Conservation (phyloP, 202 grass and related monocot genomes). For the Hordeum pubiflorum region DNA sequence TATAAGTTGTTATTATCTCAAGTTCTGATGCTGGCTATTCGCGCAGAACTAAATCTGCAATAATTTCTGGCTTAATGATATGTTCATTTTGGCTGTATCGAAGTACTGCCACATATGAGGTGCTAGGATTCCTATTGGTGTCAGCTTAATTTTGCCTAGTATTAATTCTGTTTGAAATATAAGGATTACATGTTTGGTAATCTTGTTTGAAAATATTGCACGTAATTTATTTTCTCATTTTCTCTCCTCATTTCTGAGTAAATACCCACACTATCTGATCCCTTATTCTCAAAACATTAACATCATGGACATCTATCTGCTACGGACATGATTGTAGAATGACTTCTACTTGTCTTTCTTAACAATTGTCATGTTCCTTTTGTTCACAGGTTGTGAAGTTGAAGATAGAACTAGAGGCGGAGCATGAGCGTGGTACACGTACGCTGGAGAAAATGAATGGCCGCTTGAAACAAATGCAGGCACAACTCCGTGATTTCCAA, state of each 20-base stretch:
- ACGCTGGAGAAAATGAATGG: conserved; percentile 44
- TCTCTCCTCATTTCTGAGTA: neutral
- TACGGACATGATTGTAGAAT: neutral
- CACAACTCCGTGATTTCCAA: conserved; percentile 64
- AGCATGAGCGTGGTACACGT: conserved; percentile 39
- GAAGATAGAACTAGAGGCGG: conserved; percentile 59
- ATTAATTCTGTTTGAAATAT: neutral
- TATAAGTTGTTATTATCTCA: neutral
- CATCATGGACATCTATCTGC: neutral
- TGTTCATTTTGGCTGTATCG: neutral
- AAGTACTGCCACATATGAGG: neutral
- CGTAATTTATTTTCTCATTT: neutral
- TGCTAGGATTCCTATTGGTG: neutral
- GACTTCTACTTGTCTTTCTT: neutral
- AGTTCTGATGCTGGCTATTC: neutral
- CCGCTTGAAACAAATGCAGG: conserved; percentile 53
- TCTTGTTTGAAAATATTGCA: neutral
- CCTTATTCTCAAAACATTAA: neutral
- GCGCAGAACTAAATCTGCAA: neutral
- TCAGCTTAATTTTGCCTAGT: neutral
- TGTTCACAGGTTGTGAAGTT: conserved; percentile 58
- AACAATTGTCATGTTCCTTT: conserved; percentile 15
- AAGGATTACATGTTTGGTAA: neutral
- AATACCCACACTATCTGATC: neutral
- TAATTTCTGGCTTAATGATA: neutral